phyloP scores from a whole-genome alignment of 2,329 filamentous ascomycete species.

The Aspergillus latus region DNA sequence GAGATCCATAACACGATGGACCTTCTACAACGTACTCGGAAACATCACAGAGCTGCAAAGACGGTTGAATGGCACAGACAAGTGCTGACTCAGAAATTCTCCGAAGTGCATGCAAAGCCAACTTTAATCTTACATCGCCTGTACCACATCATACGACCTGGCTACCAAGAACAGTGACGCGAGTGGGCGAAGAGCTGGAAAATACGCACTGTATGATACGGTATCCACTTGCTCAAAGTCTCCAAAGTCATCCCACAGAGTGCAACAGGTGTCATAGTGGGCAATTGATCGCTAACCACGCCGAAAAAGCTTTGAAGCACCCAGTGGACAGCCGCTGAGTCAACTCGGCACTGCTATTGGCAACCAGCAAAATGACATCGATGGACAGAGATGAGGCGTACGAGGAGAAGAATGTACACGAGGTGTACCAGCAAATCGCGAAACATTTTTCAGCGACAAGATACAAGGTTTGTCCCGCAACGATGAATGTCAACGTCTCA shows the following conservation, averaged over 20 bases:
- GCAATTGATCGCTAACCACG: too few species aligned
- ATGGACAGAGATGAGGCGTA: constrained; percentile 51
- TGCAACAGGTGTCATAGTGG: too few species aligned
- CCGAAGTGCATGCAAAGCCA: constrained; percentile 13
- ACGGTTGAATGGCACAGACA: too few species aligned
- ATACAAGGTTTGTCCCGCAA: constrained; percentile 58
- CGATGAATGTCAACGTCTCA: background rate
- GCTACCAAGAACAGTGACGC: background rate
- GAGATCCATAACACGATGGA: background rate
- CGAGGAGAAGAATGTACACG: constrained; percentile 84
- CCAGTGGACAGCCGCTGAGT: background rate
- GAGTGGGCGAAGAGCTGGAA: background rate
- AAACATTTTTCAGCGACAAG: constrained; percentile 52
- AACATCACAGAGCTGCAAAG: background rate
- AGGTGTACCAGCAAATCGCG: constrained; percentile 69
- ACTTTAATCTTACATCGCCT: constrained; percentile 15
- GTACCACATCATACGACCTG: background rate
- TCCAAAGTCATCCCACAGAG: too few species aligned
- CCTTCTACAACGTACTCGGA: background rate
- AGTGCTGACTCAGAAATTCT: constrained; percentile 15
- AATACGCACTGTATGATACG: too few species aligned
- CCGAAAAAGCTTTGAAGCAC: too few species aligned
- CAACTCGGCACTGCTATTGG: background rate
- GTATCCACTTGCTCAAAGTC: constrained; percentile 4
- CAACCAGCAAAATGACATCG: background rate